Evolutionary conservation across 2,329 filamentous ascomycete genomes (phyloP), one percentile per base, ranked within the genome.

Genomic region (Aureobasidium sp.): DNA sequence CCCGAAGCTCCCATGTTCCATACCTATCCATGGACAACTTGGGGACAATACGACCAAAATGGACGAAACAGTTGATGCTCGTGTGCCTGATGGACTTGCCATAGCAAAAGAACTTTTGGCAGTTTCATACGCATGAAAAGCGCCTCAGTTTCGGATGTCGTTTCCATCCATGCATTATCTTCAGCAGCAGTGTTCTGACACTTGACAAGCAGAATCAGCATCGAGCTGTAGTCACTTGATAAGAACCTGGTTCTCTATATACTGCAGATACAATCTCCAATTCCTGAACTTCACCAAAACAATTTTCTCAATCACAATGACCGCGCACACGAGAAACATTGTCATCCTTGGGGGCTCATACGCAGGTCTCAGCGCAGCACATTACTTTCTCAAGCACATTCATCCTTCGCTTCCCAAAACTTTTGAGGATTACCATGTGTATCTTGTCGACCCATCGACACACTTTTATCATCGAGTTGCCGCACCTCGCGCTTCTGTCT

Each of bases 291-390:
- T 12, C 31, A 11, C 39, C 17, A 39, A 7, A 41, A n/a, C 39
- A 41, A n/a, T 1, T 9, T 22, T 3, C 22, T 14, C 5, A 15
- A 25, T 27, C 44, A 47, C 22, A 5, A 49, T 52, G 49, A 22
- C 31, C 11, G 9, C 31, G 6, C 12, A 36, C 11, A 52, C 52
- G 4, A 59, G 45, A n/a, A 76, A 74, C 62, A 80, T 84, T 62
- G 70, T 84, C 64, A 74, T 85, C 25, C 70, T 85, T 2, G 82
- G 82, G 27, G 80, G 77, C 22, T 83, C 80, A 11, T 84, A 80
- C 64, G 80, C 70, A 12, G 82, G 82, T 27, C 61, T 83, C 4
- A 79, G 77, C 6, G 75, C 73, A 4, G 80, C 82, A 1, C 82
- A 85, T 65, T 81, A 82, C 65, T 71, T 82, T 31, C 77, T 82